phyloP scores from a whole-genome alignment of 257 asterid genomes.

The Ilex asprella region DNA sequence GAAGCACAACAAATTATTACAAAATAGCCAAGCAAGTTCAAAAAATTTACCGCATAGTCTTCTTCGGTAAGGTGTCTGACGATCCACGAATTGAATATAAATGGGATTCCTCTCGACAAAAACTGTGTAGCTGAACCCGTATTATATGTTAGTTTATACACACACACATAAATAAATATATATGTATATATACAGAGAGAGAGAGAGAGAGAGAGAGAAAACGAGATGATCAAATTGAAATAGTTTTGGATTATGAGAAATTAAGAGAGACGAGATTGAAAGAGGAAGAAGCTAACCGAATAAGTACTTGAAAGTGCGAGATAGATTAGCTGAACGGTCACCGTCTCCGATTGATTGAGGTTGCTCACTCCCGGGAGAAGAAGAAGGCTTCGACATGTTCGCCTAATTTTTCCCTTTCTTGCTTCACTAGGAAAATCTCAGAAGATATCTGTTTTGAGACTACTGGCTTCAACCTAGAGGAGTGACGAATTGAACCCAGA shows the following conservation, averaged over 20 bases:
- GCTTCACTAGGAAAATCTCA: no score
- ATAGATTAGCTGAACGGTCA: slow-evolving; percentile 47
- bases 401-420: no score
- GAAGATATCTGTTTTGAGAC: no score
- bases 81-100: slow-evolving; percentile 89
- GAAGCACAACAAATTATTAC: neutral
- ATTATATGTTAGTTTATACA: no score
- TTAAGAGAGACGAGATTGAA: neutral
- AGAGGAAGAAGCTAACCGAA: slow-evolving; percentile 41
- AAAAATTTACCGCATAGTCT: slow-evolving; percentile 69
- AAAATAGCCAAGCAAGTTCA: neutral
- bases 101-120: slow-evolving; percentile 87
- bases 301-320: slow-evolving; percentile 72
- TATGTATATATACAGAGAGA: neutral
- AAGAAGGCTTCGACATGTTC: no score
- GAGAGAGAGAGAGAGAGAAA: neutral
- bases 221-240: neutral
- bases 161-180: no score
- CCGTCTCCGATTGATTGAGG: slow-evolving; percentile 6
- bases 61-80: slow-evolving; percentile 72
- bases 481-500: no score
- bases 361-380: neutral
- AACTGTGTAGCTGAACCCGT: slow-evolving; percentile 71
- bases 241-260: neutral
- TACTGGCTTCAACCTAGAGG: no score